These are phyloP conservation scores for Diaporthe amygdali DNA, from an alignment of 2,329 filamentous ascomycete species.

Conservation along the genomic window DNA sequence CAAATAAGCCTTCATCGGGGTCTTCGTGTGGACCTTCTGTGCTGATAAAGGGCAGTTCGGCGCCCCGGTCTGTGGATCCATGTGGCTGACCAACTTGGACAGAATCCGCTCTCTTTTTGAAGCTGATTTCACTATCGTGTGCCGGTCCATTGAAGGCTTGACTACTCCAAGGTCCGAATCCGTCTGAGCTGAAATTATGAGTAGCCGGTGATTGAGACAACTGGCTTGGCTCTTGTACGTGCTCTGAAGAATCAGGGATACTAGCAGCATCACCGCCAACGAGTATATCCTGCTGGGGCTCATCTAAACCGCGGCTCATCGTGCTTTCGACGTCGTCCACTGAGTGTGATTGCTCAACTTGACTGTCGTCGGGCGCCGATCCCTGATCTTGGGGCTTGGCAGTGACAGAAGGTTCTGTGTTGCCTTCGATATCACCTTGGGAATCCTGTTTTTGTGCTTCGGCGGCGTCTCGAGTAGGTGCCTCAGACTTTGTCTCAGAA, in stretches of 20 bases:
- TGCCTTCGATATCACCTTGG: not conserved
- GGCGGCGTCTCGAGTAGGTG: not conserved
- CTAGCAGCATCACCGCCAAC: not conserved
- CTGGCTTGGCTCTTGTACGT: not conserved
- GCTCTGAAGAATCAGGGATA: not conserved
- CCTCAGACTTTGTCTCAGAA: not conserved
- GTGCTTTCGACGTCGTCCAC: not conserved
- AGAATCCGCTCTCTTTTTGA: constrained; percentile 7
- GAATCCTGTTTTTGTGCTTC: not conserved
- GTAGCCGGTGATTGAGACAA: not conserved
- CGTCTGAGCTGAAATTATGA: not conserved
- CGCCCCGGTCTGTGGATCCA: not conserved
- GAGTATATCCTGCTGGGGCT: not conserved
- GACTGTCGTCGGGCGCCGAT: not conserved
- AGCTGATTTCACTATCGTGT: not conserved
- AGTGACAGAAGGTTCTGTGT: too few species aligned
- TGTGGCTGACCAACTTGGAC: not conserved
- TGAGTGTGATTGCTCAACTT: not conserved
- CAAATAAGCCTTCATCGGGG: constrained; percentile 18
- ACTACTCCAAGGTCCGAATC: not conserved
- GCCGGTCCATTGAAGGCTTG: not conserved
- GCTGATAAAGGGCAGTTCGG: not conserved
- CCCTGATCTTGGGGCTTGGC: not conserved
- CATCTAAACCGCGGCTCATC: not conserved
- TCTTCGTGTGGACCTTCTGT: constrained; percentile 13